A percentile compares a stretch with the other conserved stretches of the same genome.
Evolutionary conservation across 1,139 yeast genomes (phyloP).

Genomic region (Candida gigantensis): DNA sequence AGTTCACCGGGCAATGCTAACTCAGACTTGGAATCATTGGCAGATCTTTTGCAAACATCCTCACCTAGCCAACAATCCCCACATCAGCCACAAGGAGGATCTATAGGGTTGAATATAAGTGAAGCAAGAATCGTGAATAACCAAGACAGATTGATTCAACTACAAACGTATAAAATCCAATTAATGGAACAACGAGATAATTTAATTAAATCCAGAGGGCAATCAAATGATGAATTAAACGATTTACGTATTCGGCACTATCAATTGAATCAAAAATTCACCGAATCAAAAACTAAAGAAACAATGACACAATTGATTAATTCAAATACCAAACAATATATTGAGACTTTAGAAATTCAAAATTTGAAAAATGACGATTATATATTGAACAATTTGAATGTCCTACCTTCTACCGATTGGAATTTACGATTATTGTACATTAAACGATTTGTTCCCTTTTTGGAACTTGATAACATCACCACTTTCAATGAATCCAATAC

Average conservation of each 20-base stretch:
- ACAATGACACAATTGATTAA: constrained; percentile 25
- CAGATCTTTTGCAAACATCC: constrained; percentile 12
- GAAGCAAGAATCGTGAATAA: constrained; percentile 3
- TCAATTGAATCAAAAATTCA: constrained; percentile 19
- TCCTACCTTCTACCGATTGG: constrained; percentile 42
- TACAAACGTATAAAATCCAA: constrained; percentile 23
- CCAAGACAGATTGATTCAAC: constrained; percentile 14
- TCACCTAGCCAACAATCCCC: constrained; percentile 6
- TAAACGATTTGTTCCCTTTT: constrained; percentile 27
- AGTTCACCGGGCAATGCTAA: constrained; percentile 5
- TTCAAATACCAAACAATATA: constrained; percentile 22
- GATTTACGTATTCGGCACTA: constrained; percentile 21
- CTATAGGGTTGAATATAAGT: constrained; percentile 1
- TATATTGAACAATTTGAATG: constrained; percentile 28
- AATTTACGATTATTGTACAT: constrained; percentile 27
- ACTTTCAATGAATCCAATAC: constrained; percentile 17
- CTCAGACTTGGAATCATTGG: constrained; percentile 7
- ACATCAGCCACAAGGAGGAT: neutral
- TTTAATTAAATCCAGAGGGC: constrained; percentile 23
- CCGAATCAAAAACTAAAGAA: constrained; percentile 16
- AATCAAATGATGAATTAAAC: constrained; percentile 22
- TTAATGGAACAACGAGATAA: constrained; percentile 22
- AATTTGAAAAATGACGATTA: constrained; percentile 23
- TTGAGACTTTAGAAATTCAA: constrained; percentile 9
- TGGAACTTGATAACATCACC: constrained; percentile 23